These are phyloP conservation scores for Apiotrichum akiyoshidainum DNA, from an alignment of 1,284 basidiomycete species.

Conservation along the genomic window DNA sequence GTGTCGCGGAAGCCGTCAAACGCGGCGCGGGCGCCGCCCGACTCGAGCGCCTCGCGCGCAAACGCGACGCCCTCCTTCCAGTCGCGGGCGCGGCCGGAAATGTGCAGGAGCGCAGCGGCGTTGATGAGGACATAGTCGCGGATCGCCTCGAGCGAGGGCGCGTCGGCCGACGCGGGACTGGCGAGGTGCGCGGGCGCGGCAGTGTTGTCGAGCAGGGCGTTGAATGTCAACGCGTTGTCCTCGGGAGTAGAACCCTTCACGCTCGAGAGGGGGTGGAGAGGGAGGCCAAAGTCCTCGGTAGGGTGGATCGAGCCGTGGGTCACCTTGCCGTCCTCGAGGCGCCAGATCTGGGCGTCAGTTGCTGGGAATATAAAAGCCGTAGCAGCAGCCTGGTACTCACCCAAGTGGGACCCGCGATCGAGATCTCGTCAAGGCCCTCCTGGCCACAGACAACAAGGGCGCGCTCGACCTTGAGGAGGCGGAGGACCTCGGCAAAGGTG, in stretches of 20 bases:
- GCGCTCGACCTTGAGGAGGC: slow-evolving; percentile 61
- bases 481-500: slow-evolving; percentile 75
- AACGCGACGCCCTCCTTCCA: slow-evolving; percentile 69
- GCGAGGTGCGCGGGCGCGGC: slow-evolving; percentile 44
- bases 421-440: slow-evolving; percentile 92
- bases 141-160: slow-evolving; percentile 58
- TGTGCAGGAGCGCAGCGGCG: slow-evolving; percentile 73
- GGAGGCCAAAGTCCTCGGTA: slow-evolving; percentile 64
- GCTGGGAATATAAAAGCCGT: no score
- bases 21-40: slow-evolving; percentile 72
- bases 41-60: slow-evolving; percentile 68
- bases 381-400: slow-evolving; percentile 51
- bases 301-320: slow-evolving; percentile 51
- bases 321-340: slow-evolving; percentile 51
- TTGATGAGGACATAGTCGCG: slow-evolving; percentile 82
- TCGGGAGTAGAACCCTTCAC: slow-evolving; percentile 70
- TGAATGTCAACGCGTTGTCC: slow-evolving; percentile 60
- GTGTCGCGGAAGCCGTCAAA: slow-evolving; percentile 58
- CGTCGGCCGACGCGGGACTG: slow-evolving; percentile 51
- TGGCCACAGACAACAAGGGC: slow-evolving; percentile 92
- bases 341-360: slow-evolving; percentile 51
- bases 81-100: slow-evolving; percentile 68
- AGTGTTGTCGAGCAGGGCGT: slow-evolving; percentile 53
- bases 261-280: slow-evolving; percentile 62
- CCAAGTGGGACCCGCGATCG: slow-evolving; percentile 83